Evolutionary conservation across 1,284 basidiomycete genomes (phyloP), one percentile per base, ranked within the genome.

Genomic region (Irpex rosettiformis): DNA sequence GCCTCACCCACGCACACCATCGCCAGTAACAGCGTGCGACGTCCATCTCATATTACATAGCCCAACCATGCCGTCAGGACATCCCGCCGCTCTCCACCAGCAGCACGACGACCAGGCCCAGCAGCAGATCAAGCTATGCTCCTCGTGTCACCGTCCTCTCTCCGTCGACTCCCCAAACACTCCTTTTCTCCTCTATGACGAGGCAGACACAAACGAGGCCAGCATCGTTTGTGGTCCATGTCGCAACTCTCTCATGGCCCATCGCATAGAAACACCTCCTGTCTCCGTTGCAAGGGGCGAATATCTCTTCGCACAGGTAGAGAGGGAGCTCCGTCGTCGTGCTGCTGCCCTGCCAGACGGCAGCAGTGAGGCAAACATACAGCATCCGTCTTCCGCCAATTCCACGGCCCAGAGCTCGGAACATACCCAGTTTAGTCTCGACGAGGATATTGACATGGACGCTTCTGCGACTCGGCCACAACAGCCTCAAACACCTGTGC

Each of bases 91-190:
- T 55, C 64, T 68, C 54, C 61, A 68, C 60, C 62, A 62, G 53
- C 62, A 64, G 45, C 69, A 67, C 22, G 65, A 61, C 30, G 72
- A 73, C 21, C 57, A 54, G 28, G 56, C 65, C 5, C 71, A 70
- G 58, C 52, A 65, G 7, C 74, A 75, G 61, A 65, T 73, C 59
- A 76, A 76, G 65, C 64, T 71, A 54, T 76, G 75, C 59, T 69
- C 72, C 43, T 66, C 69, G 53, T 76, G 75, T 61, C 69, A 70
- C 55, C 68, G 64, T 59, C 72, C 73, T 27, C 70, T 76, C 48
- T 66, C 73, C 40, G 52, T 64, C 58, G 75, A 75, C 65, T 62
- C 64, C 33, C 63, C 68, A 61, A 65, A 52, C 21, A 51, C 56
- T 56, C 60, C 68, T 45, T 65, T 66, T 62, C 63, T 73, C 56